Percentiles rank a stretch among this genome's conserved stretches.
These are phyloP conservation scores for Neolentinus lepideus DNA, from an alignment of 1,284 basidiomycete genomes.

Conservation along the genomic window DNA sequence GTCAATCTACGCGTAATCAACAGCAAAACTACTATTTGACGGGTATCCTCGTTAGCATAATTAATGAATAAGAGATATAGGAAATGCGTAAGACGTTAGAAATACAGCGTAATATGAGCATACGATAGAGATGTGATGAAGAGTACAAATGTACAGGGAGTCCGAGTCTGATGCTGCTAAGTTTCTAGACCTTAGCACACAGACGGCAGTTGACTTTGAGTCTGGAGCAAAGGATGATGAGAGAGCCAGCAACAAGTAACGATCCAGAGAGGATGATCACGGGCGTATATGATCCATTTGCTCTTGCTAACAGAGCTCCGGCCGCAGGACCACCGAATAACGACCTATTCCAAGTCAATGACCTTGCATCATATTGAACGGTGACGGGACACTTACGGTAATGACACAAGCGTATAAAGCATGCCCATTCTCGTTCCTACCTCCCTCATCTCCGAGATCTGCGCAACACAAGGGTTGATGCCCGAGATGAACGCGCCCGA, in stretches of 20 bases:
- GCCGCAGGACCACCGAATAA: conserved; percentile 54
- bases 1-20: neutral
- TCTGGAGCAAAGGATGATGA: conserved; percentile 31
- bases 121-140: neutral
- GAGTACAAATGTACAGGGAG: neutral
- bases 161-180: neutral
- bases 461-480: conserved; percentile 23
- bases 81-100: neutral
- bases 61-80: neutral
- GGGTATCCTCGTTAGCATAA: neutral
- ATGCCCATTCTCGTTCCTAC: conserved; percentile 55
- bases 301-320: conserved; percentile 39
- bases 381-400: conserved; percentile 44
- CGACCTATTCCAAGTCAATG: conserved; percentile 29
- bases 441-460: conserved; percentile 39
- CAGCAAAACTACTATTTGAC: neutral
- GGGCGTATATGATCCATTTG: conserved; percentile 38
- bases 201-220: neutral
- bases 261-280: conserved; percentile 54
- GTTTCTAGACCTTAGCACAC: neutral
- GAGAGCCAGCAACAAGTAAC: conserved; percentile 47
- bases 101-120: neutral
- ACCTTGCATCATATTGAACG: neutral
- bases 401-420: conserved; percentile 52
- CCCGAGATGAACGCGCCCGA: conserved; percentile 26